Conservation (phyloP, 139 green algal genomes). For the Picocystis salinarum region DNA sequence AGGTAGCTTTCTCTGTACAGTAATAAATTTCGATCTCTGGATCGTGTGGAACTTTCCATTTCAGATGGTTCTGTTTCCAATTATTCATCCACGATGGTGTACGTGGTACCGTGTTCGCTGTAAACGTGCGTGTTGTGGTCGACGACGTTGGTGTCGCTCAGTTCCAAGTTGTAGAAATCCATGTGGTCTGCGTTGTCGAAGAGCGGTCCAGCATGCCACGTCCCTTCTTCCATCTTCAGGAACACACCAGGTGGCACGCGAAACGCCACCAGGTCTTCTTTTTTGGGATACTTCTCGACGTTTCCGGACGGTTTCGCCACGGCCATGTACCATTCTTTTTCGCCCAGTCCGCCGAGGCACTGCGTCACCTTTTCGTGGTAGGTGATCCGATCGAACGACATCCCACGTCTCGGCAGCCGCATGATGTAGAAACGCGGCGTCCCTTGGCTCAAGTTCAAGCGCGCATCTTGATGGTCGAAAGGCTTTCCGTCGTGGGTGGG, state of each 20-base stretch:
- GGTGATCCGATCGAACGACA: conserved; percentile 68
- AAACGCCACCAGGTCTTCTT: conserved; percentile 25
- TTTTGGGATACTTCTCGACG: conserved; percentile 16
- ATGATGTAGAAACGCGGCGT: conserved; percentile 77
- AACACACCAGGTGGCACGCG: conserved; percentile 34
- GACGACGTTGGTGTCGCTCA: conserved; percentile 77
- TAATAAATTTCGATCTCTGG: neutral
- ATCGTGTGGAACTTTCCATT: neutral
- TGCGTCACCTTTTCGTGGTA: conserved; percentile 63
- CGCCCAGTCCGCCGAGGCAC: conserved; percentile 31
- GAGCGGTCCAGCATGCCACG: conserved; percentile 54
- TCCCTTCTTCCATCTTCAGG: conserved; percentile 56
- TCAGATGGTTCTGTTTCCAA: neutral
- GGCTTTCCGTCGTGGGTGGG: conserved; percentile 8
- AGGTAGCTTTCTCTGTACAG: neutral
- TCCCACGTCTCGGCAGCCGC: conserved; percentile 36
- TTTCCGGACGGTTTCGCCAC: conserved; percentile 37
- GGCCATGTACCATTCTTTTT: conserved; percentile 54
- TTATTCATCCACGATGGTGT: conserved; percentile 11
- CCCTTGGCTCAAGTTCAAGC: conserved; percentile 12
- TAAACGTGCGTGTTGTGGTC: conserved; percentile 82
- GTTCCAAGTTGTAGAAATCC: conserved; percentile 92
- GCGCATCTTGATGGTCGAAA: conserved; percentile 10
- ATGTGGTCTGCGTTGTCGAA: conserved; percentile 34
- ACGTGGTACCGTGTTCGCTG: conserved; percentile 5